A percentile compares a stretch with the other conserved stretches of the same genome.
Conservation (phyloP, 192 early-diverging fungal genomes). For the Jimgerdemannia lactiflua region DNA sequence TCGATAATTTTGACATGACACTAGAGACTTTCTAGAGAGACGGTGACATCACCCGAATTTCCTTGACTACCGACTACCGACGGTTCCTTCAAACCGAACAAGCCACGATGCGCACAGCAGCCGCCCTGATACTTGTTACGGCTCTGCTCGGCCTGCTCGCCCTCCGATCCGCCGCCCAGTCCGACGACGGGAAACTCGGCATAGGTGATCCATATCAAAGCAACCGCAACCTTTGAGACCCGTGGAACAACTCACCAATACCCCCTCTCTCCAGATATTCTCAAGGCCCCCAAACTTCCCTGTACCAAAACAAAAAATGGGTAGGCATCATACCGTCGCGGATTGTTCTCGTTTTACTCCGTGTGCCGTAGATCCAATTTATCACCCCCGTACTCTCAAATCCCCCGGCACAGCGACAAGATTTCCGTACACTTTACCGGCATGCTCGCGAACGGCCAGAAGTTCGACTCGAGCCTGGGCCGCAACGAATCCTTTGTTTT, state of each 20-base stretch:
- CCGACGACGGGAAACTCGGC: no score
- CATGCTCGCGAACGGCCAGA: slow-evolving; percentile 38
- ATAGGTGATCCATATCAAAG: no score
- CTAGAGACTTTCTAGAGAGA: no score
- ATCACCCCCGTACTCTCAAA: not conserved
- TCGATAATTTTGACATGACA: no score
- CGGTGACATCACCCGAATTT: no score
- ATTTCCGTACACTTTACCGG: slow-evolving; percentile 13
- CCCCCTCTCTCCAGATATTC: not conserved
- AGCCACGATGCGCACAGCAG: no score
- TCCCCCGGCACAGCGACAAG: not conserved
- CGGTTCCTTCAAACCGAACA: no score
- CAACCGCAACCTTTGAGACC: no score
- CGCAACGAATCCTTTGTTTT: slow-evolving; percentile 72
- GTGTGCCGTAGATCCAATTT: not conserved
- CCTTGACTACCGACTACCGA: no score
- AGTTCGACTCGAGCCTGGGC: slow-evolving; percentile 75
- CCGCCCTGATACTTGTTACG: no score
- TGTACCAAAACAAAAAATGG: not conserved
- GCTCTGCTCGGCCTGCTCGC: no score
- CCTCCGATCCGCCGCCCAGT: no score
- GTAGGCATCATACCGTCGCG: not conserved
- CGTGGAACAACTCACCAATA: not conserved
- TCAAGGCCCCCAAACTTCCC: not conserved
- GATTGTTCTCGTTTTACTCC: not conserved